Evolutionary conservation across 2,329 filamentous ascomycete species (phyloP).

Genomic region (Pochonia chlamydosporia): DNA sequence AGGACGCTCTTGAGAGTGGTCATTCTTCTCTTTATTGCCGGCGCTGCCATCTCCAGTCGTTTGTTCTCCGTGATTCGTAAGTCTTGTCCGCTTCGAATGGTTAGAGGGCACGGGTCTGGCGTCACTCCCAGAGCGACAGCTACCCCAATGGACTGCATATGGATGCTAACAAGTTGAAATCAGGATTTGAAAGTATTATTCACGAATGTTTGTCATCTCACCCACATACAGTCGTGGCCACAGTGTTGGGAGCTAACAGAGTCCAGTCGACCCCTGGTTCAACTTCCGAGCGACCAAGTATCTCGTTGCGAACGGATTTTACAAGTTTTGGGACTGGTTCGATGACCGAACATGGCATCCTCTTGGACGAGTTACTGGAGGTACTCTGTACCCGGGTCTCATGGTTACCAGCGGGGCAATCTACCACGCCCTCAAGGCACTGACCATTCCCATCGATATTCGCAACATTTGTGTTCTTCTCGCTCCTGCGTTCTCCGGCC

Average conservation of each 20-base stretch:
- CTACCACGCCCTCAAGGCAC: constrained; percentile 84
- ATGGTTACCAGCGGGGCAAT: constrained; percentile 99
- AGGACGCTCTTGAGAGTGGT: constrained; percentile 80
- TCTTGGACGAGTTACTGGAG: constrained; percentile 93
- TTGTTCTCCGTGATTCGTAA: constrained; percentile 97
- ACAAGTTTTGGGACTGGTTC: constrained; percentile 99
- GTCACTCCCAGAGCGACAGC: neutral
- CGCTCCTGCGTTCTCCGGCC: constrained; percentile 86
- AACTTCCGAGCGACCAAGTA: constrained; percentile 99
- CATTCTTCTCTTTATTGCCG: constrained; percentile 88
- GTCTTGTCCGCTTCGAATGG: constrained; percentile 31
- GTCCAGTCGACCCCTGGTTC: constrained; percentile 95
- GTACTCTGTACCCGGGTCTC: constrained; percentile 95
- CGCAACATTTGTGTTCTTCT: constrained; percentile 98
- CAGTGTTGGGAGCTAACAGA: constrained; percentile 19
- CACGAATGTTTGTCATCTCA: constrained; percentile 78
- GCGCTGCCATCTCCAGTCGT: constrained; percentile 84
- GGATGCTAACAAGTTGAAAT: constrained; percentile 23
- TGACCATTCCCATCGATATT: constrained; percentile 93
- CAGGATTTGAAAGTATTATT: constrained; percentile 97
- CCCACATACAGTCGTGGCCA: neutral
- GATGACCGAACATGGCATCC: constrained; percentile 99
- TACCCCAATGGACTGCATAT: neutral
- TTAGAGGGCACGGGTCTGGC: neutral
- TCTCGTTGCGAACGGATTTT: constrained; percentile 92